These are phyloP conservation scores for Metschnikowia amazonensis DNA, from an alignment of 805 yeast genomes.

Conservation along the genomic window DNA sequence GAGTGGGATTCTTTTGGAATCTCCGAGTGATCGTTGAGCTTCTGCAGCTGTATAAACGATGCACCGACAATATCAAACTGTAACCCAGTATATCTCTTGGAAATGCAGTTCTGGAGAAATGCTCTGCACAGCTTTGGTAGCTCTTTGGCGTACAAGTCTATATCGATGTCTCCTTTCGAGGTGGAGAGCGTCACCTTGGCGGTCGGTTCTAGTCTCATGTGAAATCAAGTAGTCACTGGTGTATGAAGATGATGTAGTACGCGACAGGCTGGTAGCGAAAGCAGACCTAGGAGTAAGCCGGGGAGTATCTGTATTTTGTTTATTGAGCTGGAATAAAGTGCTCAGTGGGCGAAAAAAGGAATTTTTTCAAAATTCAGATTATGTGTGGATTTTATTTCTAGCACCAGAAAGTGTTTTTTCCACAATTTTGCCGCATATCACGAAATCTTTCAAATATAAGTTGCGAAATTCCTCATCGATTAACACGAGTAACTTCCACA, in stretches of 20 bases:
- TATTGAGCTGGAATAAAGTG: too few relatives aligned
- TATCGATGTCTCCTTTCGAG: conserved; percentile 52
- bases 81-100: conserved; percentile 40
- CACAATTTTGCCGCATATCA: too few relatives aligned
- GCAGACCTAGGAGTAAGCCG: too few relatives aligned
- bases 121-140: conserved; percentile 45
- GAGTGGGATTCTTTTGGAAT: conserved; percentile 44
- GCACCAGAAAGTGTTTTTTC: too few relatives aligned
- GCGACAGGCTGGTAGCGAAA: not conserved
- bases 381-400: too few relatives aligned
- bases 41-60: conserved; percentile 20
- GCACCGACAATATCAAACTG: conserved; percentile 39
- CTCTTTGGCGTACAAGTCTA: conserved; percentile 71
- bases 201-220: conserved; percentile 44
- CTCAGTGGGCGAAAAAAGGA: too few relatives aligned
- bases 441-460: too few relatives aligned
- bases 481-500: too few relatives aligned
- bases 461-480: too few relatives aligned
- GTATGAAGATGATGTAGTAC: not conserved
- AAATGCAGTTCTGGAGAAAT: conserved; percentile 49
- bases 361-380: too few relatives aligned
- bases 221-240: not conserved
- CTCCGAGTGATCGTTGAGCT: conserved; percentile 7
- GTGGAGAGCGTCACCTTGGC: conserved; percentile 58
- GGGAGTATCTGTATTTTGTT: too few relatives aligned